A percentile compares a stretch with the other conserved stretches of the same genome.
phyloP scores from a whole-genome alignment of 192 early-diverging fungal genomes.

The Coemansia aciculifera region DNA sequence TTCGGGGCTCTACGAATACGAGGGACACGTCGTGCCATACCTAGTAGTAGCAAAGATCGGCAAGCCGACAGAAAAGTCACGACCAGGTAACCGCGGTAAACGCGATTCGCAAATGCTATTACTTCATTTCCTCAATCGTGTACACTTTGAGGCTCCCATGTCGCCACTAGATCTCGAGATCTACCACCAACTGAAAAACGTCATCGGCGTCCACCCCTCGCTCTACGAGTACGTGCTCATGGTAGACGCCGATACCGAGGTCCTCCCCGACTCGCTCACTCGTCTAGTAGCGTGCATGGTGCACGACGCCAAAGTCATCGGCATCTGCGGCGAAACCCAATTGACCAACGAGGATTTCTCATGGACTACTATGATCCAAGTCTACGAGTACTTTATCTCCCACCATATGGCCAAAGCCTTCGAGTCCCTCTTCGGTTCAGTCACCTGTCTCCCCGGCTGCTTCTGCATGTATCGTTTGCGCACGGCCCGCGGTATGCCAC shows the following conservation, averaged over 20 bases:
- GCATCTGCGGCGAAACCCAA: conserved; percentile 95
- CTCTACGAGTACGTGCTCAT: conserved; percentile 99
- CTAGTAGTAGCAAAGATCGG: conserved; percentile 95
- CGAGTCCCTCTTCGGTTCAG: conserved; percentile 96
- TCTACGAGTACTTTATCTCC: conserved; percentile 98
- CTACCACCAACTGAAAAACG: conserved; percentile 98
- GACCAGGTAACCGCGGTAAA: conserved; percentile 97
- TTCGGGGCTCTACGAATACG: conserved; percentile 91
- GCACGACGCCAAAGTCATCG: conserved; percentile 92
- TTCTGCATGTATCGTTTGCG: conserved; percentile 99
- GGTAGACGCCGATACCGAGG: conserved; percentile 98
- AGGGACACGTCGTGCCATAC: conserved; percentile 91
- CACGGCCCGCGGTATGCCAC: conserved; percentile 87
- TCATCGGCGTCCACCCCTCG: conserved; percentile 96
- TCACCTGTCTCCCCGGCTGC: conserved; percentile 98
- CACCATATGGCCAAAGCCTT: conserved; percentile 98
- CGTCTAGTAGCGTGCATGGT: conserved; percentile 92
- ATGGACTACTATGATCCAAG: conserved; percentile 99
- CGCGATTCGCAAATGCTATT: conserved; percentile 98
- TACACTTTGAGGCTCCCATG: conserved; percentile 93
- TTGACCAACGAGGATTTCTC: conserved; percentile 91
- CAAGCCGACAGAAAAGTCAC: conserved; percentile 72
- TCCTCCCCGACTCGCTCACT: conserved; percentile 90
- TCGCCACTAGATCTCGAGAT: conserved; percentile 95
- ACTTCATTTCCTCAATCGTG: conserved; percentile 96